Evolutionary conservation across 768 basidiomycete species (phyloP), one percentile per base, ranked within the genome.

Genomic region (Chiua virens): DNA sequence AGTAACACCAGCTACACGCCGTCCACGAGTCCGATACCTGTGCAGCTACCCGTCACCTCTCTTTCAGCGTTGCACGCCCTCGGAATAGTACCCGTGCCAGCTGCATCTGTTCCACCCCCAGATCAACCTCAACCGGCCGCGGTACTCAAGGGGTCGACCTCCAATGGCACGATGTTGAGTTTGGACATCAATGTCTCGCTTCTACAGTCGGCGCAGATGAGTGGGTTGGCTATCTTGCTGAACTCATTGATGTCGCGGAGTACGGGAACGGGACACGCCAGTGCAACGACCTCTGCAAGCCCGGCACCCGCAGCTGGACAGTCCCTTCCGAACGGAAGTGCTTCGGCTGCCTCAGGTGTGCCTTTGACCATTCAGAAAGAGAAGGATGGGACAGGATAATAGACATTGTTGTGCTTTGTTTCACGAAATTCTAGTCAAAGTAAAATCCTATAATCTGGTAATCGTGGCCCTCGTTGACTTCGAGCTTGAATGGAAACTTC

Each of bases 121-220:
- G 80, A 77, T 21, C 81, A 85, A 55, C 75, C 81, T 17, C 85
- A 82, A 58, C 86, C 88, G 1, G 77, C 85, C n/a, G 89, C 87
- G n/a, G 79, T 92, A 15, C 73, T 91, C 44, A 79, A 84, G 35
- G 84, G 87, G 25, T 84, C 86, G 1, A 82, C 83, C 3, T 79
- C 82, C 8, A 83, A 88, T 60, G 88, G 88, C 13, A 78, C 80
- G 18, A 82, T 86, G 75, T 67, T 90, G 51, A 86, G 78, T 62
- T 70, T 92, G 47, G 89, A 92, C 55, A 87, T 92, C 62, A 90
- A 91, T 53, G 81, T 90, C 25, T 82, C 83, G 15, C 68, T 85
- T 18, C 73, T 92, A 48, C 85, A 89, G 65, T 75, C 82, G 17
- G 73, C 80, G n/a, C 89, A 92, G 61, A 85, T 87, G 82, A 87